A percentile compares a stretch with the other conserved stretches of the same genome.
Conservation (phyloP, 2,329 filamentous ascomycete genomes). For the Chrysosporium queenslandicum region DNA sequence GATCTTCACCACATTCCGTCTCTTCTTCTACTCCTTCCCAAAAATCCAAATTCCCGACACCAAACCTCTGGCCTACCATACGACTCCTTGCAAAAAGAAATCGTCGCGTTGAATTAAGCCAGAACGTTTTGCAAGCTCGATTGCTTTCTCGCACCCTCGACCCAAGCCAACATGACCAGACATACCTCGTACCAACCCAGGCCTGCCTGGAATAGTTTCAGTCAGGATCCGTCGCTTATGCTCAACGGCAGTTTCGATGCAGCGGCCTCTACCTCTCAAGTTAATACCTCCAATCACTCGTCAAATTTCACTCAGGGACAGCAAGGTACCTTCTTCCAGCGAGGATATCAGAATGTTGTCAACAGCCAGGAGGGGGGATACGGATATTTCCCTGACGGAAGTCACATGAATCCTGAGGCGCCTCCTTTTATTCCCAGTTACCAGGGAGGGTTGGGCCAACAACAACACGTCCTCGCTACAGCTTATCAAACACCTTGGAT, state of each 20-base stretch:
- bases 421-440: constrained; percentile 4
- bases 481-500: neutral
- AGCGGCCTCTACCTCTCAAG: neutral
- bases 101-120: neutral
- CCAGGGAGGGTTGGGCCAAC: neutral
- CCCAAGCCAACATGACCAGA: neutral
- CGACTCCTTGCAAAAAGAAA: neutral
- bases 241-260: too few species aligned
- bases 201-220: neutral
- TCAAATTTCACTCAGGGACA: neutral
- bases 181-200: neutral
- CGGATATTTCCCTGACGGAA: neutral
- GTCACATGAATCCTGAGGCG: constrained; percentile 11
- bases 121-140: neutral
- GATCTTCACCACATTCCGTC: neutral
- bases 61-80: neutral
- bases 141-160: neutral
- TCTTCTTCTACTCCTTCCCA: neutral
- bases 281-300: neutral
- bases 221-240: neutral
- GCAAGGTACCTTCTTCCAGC: too few species aligned
- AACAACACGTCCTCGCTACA: neutral
- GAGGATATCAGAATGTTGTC: neutral
- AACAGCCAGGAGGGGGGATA: neutral
- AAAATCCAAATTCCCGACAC: too few species aligned